Conservation (phyloP, 208 protist species). For the Trypanosoma lewisi region DNA sequence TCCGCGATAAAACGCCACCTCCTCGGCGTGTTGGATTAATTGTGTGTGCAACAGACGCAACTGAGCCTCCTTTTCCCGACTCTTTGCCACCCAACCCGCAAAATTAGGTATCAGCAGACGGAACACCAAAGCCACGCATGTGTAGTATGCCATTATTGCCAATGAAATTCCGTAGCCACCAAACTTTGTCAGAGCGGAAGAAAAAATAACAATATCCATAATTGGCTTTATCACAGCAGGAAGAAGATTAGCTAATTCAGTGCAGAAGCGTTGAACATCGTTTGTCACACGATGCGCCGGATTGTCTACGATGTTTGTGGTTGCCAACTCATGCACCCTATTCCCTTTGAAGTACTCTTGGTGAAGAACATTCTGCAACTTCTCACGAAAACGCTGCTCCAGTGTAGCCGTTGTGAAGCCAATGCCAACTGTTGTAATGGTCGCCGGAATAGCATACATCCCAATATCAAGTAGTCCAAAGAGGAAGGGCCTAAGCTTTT, state of each 20-base stretch:
- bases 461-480: conserved; percentile 65
- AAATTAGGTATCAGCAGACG: conserved; percentile 68
- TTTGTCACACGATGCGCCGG: conserved; percentile 76
- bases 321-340: conserved; percentile 58
- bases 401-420: conserved; percentile 70
- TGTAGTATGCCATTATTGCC: conserved; percentile 75
- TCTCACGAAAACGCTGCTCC: conserved; percentile 59
- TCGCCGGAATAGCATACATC: conserved; percentile 62
- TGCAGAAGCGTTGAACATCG: conserved; percentile 77
- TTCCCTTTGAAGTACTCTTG: conserved; percentile 63
- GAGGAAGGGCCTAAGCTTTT: conserved; percentile 56
- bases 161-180: conserved; percentile 55
- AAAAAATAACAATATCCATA: conserved; percentile 79
- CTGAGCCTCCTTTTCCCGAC: conserved; percentile 80
- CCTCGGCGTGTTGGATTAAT: conserved; percentile 83
- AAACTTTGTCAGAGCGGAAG: conserved; percentile 43
- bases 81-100: conserved; percentile 51
- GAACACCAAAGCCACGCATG: conserved; percentile 56
- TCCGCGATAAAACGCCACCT: conserved; percentile 90
- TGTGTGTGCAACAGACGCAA: conserved; percentile 77
- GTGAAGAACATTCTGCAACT: conserved; percentile 60
- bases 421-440: conserved; percentile 59
- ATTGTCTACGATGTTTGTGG: conserved; percentile 59
- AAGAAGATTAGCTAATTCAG: conserved; percentile 66
- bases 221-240: conserved; percentile 72